Percentiles rank a stretch among this genome's conserved stretches.
phyloP scores from a whole-genome alignment of 495 filamentous ascomycete species.

The Elaphomyces granulatus region DNA sequence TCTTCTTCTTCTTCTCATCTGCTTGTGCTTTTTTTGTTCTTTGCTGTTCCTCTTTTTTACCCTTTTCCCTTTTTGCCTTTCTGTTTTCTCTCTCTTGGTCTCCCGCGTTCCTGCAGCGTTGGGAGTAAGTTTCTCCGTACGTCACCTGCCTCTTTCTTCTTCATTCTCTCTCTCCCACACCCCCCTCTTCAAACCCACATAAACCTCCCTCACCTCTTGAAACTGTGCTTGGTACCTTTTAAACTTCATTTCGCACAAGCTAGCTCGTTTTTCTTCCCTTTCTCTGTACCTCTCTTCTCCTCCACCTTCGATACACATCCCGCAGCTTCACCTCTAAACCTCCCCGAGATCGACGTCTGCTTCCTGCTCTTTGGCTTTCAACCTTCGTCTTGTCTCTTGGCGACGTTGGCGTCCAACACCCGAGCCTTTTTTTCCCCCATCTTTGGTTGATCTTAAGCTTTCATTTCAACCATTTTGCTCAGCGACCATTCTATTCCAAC shows the following conservation, averaged over 20 bases:
- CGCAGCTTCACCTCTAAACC: no score
- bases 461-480: slow-evolving; percentile 19
- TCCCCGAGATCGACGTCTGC: not conserved
- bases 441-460: slow-evolving; percentile 14
- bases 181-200: not conserved
- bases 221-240: slow-evolving; percentile 5
- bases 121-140: slow-evolving; percentile 22
- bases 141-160: slow-evolving; percentile 18
- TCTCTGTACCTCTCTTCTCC: slow-evolving; percentile 5
- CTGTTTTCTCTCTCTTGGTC: no score
- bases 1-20: no score
- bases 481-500: slow-evolving; percentile 14
- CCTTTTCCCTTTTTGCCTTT: no score
- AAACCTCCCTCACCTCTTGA: slow-evolving; percentile 7
- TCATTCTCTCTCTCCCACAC: slow-evolving; percentile 6
- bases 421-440: slow-evolving; percentile 12
- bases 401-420: slow-evolving; percentile 14
- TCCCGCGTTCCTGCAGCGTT: slow-evolving; percentile 25
- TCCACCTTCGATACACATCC: no score
- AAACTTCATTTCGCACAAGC: slow-evolving; percentile 8
- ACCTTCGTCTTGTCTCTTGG: slow-evolving; percentile 9
- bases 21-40: no score
- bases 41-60: no score
- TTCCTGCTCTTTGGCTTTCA: not conserved
- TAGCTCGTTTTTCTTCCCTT: slow-evolving; percentile 6